These are phyloP conservation scores for Mycena haematopus DNA, from an alignment of 768 basidiomycete genomes.

Conservation along the genomic window DNA sequence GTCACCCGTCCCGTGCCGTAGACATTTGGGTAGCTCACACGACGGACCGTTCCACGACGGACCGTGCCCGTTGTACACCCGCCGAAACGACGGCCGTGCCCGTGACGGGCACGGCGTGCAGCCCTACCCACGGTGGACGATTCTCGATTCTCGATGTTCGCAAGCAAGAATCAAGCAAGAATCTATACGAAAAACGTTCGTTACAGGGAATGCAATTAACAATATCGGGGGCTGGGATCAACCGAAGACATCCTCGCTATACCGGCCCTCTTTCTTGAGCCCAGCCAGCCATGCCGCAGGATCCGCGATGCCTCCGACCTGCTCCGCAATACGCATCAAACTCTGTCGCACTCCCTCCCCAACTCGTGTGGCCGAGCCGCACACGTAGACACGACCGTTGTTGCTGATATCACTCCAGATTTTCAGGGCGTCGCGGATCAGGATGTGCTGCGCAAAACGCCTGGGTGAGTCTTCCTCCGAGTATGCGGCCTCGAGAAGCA, in stretches of 20 bases:
- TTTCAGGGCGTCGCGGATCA: conserved; percentile 20
- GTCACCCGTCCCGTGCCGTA: too few relatives aligned
- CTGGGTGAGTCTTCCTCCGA: conserved; percentile 15
- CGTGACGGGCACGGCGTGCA: too few relatives aligned
- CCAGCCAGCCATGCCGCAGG: conserved; percentile 12
- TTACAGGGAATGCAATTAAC: too few relatives aligned
- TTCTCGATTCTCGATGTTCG: too few relatives aligned
- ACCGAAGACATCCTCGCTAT: conserved; percentile 27
- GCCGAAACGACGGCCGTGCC: too few relatives aligned
- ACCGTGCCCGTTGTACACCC: too few relatives aligned
- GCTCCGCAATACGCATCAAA: conserved; percentile 17
- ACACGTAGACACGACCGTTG: conserved; percentile 18
- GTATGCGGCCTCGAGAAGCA: conserved; percentile 19
- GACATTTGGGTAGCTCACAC: too few relatives aligned
- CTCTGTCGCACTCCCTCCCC: conserved; percentile 12
- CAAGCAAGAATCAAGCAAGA: too few relatives aligned
- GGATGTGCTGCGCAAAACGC: conserved; percentile 27
- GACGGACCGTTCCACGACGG: too few relatives aligned
- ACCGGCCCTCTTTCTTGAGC: conserved; percentile 19
- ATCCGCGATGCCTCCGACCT: conserved; percentile 15
- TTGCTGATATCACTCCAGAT: conserved; percentile 24
- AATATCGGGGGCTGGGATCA: background rate
- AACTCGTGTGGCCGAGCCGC: conserved; percentile 9
- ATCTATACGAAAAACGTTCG: too few relatives aligned
- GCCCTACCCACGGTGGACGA: background rate